Conservation (phyloP, 2,329 filamentous ascomycete genomes). For the Emmonsiellopsis sp. region DNA sequence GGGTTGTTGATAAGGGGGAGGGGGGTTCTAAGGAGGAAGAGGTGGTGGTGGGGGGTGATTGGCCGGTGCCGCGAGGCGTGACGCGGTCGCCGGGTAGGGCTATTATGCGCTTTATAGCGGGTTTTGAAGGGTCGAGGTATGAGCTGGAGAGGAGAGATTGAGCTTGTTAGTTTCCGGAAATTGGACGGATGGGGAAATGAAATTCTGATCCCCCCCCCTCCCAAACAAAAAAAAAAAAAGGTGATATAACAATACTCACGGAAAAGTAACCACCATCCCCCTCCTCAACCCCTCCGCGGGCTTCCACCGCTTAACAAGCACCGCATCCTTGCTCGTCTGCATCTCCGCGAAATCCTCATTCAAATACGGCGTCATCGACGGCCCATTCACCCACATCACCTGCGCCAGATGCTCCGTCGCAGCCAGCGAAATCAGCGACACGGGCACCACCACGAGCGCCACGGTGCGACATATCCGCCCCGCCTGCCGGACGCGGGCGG, state of each 20-base stretch:
- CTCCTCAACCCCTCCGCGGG: slow-evolving; percentile 44
- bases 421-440: too few relatives aligned
- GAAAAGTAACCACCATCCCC: slow-evolving; percentile 66
- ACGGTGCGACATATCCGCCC: too few relatives aligned
- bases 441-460: too few relatives aligned
- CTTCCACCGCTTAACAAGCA: slow-evolving; percentile 33
- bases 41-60: too few relatives aligned
- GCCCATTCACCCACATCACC: slow-evolving; percentile 34
- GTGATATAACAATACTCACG: slow-evolving; percentile 11
- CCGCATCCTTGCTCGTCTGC: slow-evolving; percentile 28
- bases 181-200: slow-evolving; percentile 2
- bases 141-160: slow-evolving; percentile 41
- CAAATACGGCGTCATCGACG: slow-evolving; percentile 69
- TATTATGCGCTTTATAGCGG: slow-evolving; percentile 73
- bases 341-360: slow-evolving; percentile 52
- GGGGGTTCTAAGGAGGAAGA: slow-evolving; percentile 28
- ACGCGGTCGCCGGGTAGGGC: slow-evolving; percentile 73
- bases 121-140: slow-evolving; percentile 58
- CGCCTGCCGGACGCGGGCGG: too few relatives aligned
- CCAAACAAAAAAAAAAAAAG: background rate
- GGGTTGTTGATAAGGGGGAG: slow-evolving; percentile 35
- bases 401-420: slow-evolving; percentile 29
- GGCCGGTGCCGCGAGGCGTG: slow-evolving; percentile 38
- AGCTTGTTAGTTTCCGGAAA: slow-evolving; percentile 5
- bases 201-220: too few relatives aligned